Evolutionary conservation across 139 green algal species (phyloP), one percentile per base, ranked within the genome.

Genomic region (Coelastrella sp.): DNA sequence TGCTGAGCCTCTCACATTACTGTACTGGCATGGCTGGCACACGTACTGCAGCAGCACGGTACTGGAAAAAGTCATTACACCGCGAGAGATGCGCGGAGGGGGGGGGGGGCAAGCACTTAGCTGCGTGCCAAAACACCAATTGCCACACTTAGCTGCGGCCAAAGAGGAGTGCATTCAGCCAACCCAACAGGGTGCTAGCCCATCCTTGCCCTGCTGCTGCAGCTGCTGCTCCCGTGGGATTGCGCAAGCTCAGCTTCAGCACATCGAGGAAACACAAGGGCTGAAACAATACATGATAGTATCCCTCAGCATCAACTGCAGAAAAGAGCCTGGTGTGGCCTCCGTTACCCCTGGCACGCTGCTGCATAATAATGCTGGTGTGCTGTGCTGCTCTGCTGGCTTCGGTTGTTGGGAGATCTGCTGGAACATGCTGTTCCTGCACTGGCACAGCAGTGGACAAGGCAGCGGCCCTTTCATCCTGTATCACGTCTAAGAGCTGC

Each of bases 241-340:
- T 47, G 32, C 32, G 32, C 32, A 47, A 47, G 32, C 17, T 47
- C 5, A 10, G 14, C 57, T 17, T 68, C 57, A 75, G n/a, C n/a
- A 86, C 80, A 22, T 86, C 59, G 13, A 10, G 13, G 19, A 74
- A 86, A 14, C 59, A 22, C 0, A n/a, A 60, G 3, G 80, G 59
- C 4, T 86, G 22, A n/a, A 16, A 75, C 19, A 74, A 86, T 14
- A 86, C 58, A 11, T 74, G 80, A 60, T 86, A 86, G 80, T 74
- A 74, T 58, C 3, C n/a, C 10, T 11, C 57, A 73, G 56, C 10
- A 73, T 17, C 17, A 7, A 5, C 5, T 54, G 13, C 14, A n/a
- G 16, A 14, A 54, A 23, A 3, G n/a, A 19, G 6, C 74, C 3
- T 7, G 11, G 19, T 16, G n/a, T 58, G 22, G n/a, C 22, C 5